These are phyloP conservation scores for Fusarium siculi DNA, from an alignment of 2,329 filamentous ascomycete species.

Conservation along the genomic window DNA sequence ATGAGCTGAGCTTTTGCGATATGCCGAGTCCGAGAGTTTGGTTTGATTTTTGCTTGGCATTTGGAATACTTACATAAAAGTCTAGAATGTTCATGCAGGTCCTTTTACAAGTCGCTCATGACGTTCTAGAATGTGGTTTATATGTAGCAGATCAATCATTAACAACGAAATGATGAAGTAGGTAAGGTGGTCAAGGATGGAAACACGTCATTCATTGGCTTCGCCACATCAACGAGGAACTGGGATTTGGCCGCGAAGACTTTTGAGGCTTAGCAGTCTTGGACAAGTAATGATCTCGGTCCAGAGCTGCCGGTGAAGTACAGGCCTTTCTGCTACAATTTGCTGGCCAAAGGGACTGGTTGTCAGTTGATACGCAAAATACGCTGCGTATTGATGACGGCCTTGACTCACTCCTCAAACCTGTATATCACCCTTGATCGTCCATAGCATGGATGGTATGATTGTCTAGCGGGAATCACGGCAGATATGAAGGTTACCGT, in stretches of 20 bases:
- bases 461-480: not conserved
- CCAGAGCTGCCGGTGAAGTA: not conserved
- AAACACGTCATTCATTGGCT: constrained; percentile 21
- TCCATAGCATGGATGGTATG: not conserved
- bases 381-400: constrained; percentile 24
- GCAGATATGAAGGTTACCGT: constrained; percentile 4
- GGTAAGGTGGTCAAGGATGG: not conserved
- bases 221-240: constrained; percentile 22
- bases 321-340: not conserved
- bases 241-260: constrained; percentile 13
- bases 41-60: not conserved
- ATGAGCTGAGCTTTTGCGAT: not conserved
- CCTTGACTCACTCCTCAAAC: not conserved
- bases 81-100: not conserved
- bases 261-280: constrained; percentile 30
- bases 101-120: not conserved
- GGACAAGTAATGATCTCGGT: constrained; percentile 8
- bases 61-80: constrained; percentile 1
- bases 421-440: not conserved
- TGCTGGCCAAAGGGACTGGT: not conserved
- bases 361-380: not conserved
- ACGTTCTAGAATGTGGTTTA: constrained; percentile 14
- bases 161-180: not conserved
- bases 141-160: not conserved
- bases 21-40: not conserved